A percentile compares a stretch with the other conserved stretches of the same genome.
Conservation (phyloP, 1,139 yeast species). For the Diutina catenulata region DNA sequence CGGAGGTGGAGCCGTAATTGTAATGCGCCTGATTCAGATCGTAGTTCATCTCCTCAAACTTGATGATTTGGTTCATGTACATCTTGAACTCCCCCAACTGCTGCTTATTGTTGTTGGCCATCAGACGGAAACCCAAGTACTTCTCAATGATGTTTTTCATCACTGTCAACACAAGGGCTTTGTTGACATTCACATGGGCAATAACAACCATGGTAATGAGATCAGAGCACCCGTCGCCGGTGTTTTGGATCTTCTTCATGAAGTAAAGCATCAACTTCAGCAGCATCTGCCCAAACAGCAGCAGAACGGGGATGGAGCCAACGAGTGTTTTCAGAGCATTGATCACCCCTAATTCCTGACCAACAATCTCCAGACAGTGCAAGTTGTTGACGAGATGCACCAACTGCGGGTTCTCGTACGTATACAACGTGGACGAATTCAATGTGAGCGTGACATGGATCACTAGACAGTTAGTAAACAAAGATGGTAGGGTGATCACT, state of each 20-base stretch:
- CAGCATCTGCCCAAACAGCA: constrained; percentile 12
- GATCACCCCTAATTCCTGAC: constrained; percentile 44
- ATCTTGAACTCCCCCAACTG: constrained; percentile 39
- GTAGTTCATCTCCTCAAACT: constrained; percentile 35
- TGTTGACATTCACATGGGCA: constrained; percentile 31
- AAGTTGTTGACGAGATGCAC: constrained; percentile 26
- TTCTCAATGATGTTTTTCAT: constrained; percentile 39
- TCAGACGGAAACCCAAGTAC: constrained; percentile 30
- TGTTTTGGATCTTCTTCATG: constrained; percentile 32
- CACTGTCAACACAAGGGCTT: constrained; percentile 33
- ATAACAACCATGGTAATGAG: constrained; percentile 38
- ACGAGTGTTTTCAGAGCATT: constrained; percentile 35
- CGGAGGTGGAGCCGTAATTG: constrained; percentile 20
- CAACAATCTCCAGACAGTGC: constrained; percentile 41
- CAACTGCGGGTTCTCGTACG: constrained; percentile 38
- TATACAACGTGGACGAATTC: constrained; percentile 44
- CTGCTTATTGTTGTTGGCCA: constrained; percentile 12
- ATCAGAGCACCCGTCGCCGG: constrained; percentile 35
- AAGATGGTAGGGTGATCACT: no score
- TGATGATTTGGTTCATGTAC: constrained; percentile 40
- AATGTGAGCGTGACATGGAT: constrained; percentile 36
- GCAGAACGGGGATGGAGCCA: constrained; percentile 27
- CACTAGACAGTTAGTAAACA: constrained; percentile 15
- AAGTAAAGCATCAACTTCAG: constrained; percentile 31
- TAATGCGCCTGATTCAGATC: constrained; percentile 24